Evolutionary conservation across 2,329 filamentous ascomycete species (phyloP).

Genomic region (Trichoderma brevicompactum): DNA sequence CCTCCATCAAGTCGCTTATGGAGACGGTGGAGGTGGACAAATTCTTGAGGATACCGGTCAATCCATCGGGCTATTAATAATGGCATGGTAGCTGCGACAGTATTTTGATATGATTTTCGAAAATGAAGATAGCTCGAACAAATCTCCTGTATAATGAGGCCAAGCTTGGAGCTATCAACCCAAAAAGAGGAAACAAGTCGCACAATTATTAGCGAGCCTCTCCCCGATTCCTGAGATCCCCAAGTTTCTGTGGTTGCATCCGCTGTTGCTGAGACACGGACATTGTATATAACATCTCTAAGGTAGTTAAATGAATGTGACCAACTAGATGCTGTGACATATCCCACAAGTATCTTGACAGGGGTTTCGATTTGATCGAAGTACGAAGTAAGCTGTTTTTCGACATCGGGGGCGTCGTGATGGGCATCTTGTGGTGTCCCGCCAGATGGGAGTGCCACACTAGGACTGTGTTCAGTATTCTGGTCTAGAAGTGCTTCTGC

Average conservation of each 20-base stretch:
- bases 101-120: conserved; percentile 65
- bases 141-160: conserved; percentile 66
- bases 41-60: conserved; percentile 66
- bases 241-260: conserved; percentile 44
- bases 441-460: conserved; percentile 41
- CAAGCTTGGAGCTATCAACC: conserved; percentile 66
- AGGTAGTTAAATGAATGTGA: conserved; percentile 62
- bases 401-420: conserved; percentile 30
- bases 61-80: conserved; percentile 68
- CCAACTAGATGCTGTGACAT: conserved; percentile 69
- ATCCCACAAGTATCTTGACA: conserved; percentile 64
- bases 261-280: conserved; percentile 50
- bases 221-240: conserved; percentile 56
- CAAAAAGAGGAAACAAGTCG: conserved; percentile 66
- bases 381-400: conserved; percentile 42
- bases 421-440: conserved; percentile 32
- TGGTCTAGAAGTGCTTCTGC: conserved; percentile 63
- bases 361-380: conserved; percentile 56
- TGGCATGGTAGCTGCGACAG: conserved; percentile 65
- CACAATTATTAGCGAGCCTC: conserved; percentile 57
- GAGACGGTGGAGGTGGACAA: conserved; percentile 64
- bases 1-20: conserved; percentile 67
- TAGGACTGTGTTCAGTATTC: conserved; percentile 44
- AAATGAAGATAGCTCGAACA: conserved; percentile 70
- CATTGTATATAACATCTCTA: conserved; percentile 55